Evolutionary conservation across 495 filamentous ascomycete species (phyloP).

Genomic region (Corynascus novoguineensis): DNA sequence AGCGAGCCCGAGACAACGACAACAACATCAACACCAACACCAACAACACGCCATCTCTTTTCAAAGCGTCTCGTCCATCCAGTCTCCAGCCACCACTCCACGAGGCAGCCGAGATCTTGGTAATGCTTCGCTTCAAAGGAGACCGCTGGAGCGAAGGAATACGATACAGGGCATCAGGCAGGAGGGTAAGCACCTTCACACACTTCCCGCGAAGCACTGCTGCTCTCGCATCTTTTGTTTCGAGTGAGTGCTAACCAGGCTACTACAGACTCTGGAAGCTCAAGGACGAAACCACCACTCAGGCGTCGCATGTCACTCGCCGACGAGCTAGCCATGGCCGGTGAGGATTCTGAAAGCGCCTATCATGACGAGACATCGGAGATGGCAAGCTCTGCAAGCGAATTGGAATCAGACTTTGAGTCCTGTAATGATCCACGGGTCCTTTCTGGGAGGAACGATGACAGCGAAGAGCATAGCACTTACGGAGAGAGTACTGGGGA

Average conservation of each 20-base stretch:
- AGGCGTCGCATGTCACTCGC: slow-evolving; percentile 18
- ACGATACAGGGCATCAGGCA: slow-evolving; percentile 16
- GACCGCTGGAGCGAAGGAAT: slow-evolving; percentile 6
- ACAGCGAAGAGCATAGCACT: neutral
- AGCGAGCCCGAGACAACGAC: neutral
- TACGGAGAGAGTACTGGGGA: slow-evolving; percentile 3
- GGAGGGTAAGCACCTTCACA: slow-evolving; percentile 10
- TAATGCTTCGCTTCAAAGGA: neutral
- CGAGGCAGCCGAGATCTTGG: neutral
- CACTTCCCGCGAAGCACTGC: neutral
- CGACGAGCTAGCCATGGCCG: slow-evolving; percentile 20
- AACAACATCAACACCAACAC: too few species aligned
- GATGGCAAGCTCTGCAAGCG: slow-evolving; percentile 2
- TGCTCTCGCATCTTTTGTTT: neutral
- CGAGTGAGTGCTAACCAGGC: neutral
- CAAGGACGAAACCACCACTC: neutral
- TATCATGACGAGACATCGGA: slow-evolving; percentile 13
- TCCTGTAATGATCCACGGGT: neutral
- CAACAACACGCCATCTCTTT: slow-evolving; percentile 6
- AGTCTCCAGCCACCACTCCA: neutral
- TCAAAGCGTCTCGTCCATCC: neutral
- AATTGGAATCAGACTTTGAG: slow-evolving; percentile 2
- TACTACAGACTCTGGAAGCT: neutral
- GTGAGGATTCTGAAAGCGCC: slow-evolving; percentile 15
- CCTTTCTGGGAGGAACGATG: neutral